A percentile compares a stretch with the other conserved stretches of the same genome.
These are phyloP conservation scores for Pythium rhizo-oryzae DNA, from an alignment of 352 stramenopile genomes.

Conservation along the genomic window DNA sequence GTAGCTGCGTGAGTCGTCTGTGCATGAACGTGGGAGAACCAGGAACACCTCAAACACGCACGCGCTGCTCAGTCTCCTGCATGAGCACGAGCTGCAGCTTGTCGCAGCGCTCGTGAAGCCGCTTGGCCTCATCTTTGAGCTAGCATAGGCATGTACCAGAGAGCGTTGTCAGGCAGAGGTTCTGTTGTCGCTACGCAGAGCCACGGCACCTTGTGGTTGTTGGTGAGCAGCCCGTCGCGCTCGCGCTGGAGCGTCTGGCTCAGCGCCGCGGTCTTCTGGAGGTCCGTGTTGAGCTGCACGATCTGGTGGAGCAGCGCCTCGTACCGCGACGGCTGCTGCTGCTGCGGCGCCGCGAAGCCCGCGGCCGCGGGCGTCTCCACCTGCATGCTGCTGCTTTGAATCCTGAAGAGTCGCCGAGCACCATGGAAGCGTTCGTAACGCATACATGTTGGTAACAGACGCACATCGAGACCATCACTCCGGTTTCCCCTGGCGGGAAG, in stretches of 20 bases:
- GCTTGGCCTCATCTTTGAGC: constrained; percentile 67
- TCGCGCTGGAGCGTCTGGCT: constrained; percentile 80
- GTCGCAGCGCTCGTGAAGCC: constrained; percentile 75
- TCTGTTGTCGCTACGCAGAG: background rate
- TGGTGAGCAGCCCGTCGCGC: constrained; percentile 64
- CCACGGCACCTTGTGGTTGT: constrained; percentile 56
- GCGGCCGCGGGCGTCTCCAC: constrained; percentile 12
- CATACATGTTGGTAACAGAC: background rate
- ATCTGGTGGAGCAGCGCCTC: constrained; percentile 81
- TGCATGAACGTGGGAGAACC: background rate
- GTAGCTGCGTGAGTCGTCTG: no score
- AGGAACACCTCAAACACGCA: constrained; percentile 10
- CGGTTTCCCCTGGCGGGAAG: background rate
- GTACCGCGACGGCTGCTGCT: constrained; percentile 46
- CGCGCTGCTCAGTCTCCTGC: constrained; percentile 83
- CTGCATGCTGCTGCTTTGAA: no score
- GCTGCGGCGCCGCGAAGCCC: background rate
- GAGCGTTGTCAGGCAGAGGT: background rate
- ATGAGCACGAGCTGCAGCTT: constrained; percentile 80
- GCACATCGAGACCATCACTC: constrained; percentile 11
- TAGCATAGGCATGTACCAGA: constrained; percentile 18
- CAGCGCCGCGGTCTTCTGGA: constrained; percentile 82
- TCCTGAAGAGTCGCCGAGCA: no score
- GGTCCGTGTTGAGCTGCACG: constrained; percentile 81
- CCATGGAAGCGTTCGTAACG: no score